Evolutionary conservation across 352 stramenopile genomes (phyloP).

Genomic region (Globisporangium sylvaticum): DNA sequence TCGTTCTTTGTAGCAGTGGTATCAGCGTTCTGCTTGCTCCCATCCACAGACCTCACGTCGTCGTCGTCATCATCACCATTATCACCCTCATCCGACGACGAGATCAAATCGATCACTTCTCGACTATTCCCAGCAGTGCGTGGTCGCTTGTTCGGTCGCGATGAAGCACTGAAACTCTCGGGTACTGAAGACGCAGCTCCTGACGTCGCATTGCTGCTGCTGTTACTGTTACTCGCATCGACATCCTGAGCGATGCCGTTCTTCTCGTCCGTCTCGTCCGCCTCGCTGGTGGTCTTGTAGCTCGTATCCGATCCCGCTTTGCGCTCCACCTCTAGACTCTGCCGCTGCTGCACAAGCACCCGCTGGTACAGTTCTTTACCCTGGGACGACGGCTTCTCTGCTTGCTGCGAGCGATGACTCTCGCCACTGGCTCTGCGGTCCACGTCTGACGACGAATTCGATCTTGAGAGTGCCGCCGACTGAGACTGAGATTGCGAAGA

Average conservation of each 20-base stretch:
- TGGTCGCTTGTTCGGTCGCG: neutral
- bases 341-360: neutral
- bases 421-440: neutral
- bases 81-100: slow-evolving; percentile 26
- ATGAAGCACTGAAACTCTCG: neutral
- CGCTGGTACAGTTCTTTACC: neutral
- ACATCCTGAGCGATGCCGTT: neutral
- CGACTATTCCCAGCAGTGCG: neutral
- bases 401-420: neutral
- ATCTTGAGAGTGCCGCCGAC: neutral
- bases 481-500: neutral
- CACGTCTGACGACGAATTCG: neutral
- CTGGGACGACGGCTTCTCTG: neutral
- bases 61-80: neutral
- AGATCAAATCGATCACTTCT: slow-evolving; percentile 36
- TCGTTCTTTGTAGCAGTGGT: neutral
- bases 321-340: neutral
- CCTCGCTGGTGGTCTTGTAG: neutral
- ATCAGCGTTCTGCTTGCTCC: neutral
- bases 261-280: neutral
- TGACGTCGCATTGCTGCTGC: neutral
- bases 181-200: neutral
- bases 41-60: neutral
- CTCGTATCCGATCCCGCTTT: neutral
- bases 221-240: neutral